Evolutionary conservation across 805 yeast genomes (phyloP).

Genomic region (Metschnikowia borealis): DNA sequence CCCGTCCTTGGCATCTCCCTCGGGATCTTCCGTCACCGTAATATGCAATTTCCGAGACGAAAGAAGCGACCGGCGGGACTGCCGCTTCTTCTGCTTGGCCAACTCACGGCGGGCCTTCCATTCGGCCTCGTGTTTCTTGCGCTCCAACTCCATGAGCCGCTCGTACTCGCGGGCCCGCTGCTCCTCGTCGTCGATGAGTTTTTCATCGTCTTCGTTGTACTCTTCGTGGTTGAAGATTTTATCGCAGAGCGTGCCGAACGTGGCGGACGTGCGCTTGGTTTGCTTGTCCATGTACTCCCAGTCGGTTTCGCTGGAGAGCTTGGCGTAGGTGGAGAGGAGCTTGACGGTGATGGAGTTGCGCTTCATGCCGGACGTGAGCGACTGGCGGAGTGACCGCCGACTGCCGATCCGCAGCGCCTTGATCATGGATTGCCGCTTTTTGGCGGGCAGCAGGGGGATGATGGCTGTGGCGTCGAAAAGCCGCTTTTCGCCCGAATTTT

Average conservation of each 20-base stretch:
- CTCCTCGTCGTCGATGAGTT: constrained; percentile 40
- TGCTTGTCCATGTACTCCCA: constrained; percentile 70
- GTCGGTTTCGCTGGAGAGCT: constrained; percentile 57
- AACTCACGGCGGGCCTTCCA: constrained; percentile 43
- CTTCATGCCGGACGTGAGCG: constrained; percentile 45
- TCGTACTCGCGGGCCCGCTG: constrained; percentile 43
- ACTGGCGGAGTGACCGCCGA: constrained; percentile 37
- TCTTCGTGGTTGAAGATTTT: constrained; percentile 68
- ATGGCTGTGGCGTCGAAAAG: constrained; percentile 8
- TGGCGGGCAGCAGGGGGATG: neutral
- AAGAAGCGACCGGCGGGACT: constrained; percentile 37
- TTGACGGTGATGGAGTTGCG: constrained; percentile 72
- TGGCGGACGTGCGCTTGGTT: constrained; percentile 71
- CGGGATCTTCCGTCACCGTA: constrained; percentile 32
- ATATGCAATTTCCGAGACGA: constrained; percentile 36
- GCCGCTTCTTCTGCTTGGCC: constrained; percentile 43
- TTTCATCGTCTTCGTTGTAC: constrained; percentile 47
- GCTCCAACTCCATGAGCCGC: constrained; percentile 43
- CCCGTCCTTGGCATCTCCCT: constrained; percentile 7
- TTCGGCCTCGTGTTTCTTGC: constrained; percentile 52
- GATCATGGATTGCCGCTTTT: constrained; percentile 24
- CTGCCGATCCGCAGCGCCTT: constrained; percentile 24
- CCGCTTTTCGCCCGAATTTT: neutral
- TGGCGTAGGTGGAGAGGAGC: constrained; percentile 68
- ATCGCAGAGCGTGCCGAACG: constrained; percentile 75